Evolutionary conservation across 805 yeast species (phyloP).

Genomic region (Peterozyma toletana): DNA sequence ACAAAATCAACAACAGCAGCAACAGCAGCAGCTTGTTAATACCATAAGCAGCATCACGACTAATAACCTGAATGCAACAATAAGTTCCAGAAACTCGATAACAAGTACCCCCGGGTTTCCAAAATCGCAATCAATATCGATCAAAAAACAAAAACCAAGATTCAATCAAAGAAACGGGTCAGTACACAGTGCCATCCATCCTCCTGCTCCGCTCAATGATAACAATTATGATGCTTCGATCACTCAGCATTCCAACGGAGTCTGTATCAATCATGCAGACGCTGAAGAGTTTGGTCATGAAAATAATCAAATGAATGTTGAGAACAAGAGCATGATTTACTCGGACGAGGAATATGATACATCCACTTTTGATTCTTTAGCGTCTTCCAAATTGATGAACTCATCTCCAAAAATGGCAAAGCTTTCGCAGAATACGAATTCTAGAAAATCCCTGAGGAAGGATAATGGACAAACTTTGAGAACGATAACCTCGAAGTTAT

Average conservation of each 20-base stretch:
- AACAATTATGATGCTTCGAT: no score
- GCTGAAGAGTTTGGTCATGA: no score
- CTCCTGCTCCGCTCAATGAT: no score
- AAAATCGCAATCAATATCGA: neutral
- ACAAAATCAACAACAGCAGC: conserved; percentile 9
- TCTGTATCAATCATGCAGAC: no score
- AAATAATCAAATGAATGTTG: no score
- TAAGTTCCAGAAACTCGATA: conserved; percentile 14
- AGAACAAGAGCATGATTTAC: no score
- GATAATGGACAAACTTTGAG: conserved; percentile 31
- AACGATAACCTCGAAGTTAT: conserved; percentile 66
- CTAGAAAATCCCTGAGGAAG: neutral
- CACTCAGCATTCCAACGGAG: no score
- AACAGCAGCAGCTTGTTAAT: conserved; percentile 9
- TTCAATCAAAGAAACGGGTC: conserved; percentile 6
- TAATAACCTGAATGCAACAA: conserved; percentile 6
- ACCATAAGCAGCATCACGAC: conserved; percentile 6
- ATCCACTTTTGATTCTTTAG: no score
- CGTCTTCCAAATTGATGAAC: no score
- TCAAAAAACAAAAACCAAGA: conserved; percentile 3
- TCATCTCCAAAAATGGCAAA: no score
- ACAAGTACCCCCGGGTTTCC: conserved; percentile 56
- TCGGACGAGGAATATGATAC: no score
- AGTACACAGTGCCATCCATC: conserved; percentile 1
- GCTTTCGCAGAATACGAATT: no score